A percentile compares a stretch with the other conserved stretches of the same genome.
Conservation (phyloP, 2,329 filamentous ascomycete species). For the Fusarium equiseti region DNA sequence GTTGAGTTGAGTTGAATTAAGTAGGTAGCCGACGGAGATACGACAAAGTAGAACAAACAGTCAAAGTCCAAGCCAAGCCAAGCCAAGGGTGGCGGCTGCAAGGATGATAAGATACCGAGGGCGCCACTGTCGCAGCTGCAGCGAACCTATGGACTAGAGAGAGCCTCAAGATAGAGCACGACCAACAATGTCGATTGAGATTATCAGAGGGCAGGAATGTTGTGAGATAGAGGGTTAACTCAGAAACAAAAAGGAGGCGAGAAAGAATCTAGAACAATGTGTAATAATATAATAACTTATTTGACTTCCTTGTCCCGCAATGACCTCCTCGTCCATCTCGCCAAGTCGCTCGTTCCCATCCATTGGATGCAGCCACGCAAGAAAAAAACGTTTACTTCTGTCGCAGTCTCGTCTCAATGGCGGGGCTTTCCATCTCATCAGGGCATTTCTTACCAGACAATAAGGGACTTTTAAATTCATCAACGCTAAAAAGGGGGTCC, state of each 20-base stretch:
- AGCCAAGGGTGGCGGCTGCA: conserved; percentile 9
- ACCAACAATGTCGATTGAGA: conserved; percentile 19
- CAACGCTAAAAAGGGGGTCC: conserved; percentile 28
- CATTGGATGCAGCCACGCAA: not conserved
- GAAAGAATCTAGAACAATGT: conserved; percentile 10
- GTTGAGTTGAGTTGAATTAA: conserved; percentile 11
- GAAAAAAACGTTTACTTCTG: conserved; percentile 9
- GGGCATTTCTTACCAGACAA: conserved; percentile 12
- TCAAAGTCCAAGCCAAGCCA: conserved; percentile 6
- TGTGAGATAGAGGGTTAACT: conserved; percentile 15
- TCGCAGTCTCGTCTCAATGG: conserved; percentile 9
- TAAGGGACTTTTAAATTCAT: conserved; percentile 22
- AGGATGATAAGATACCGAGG: conserved; percentile 34
- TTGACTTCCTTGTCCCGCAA: conserved; percentile 41
- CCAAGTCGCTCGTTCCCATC: conserved; percentile 26
- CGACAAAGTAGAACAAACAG: not conserved
- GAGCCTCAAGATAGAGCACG: conserved; percentile 34
- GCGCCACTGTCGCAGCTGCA: conserved; percentile 36
- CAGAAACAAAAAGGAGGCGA: conserved; percentile 26
- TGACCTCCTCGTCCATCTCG: conserved; percentile 28
- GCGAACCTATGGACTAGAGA: conserved; percentile 23
- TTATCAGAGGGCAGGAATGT: conserved; percentile 41
- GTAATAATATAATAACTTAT: not conserved
- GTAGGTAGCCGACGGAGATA: conserved; percentile 12
- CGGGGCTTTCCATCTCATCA: conserved; percentile 25